Evolutionary conservation across 768 basidiomycete species (phyloP).

Genomic region (Pulveroboletus frians): DNA sequence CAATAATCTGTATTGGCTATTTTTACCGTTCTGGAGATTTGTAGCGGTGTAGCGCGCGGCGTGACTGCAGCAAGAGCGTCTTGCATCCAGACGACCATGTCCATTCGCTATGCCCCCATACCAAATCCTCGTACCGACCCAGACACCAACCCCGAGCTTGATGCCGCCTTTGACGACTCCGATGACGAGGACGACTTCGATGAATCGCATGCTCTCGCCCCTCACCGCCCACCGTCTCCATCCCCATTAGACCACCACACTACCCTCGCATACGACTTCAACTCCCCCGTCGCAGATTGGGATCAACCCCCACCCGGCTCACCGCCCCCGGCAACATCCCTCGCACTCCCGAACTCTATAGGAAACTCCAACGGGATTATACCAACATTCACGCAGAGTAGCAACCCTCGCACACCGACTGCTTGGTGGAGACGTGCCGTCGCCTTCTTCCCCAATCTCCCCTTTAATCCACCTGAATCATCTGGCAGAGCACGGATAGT

Average conservation of each 20-base stretch:
- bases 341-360: conserved; percentile 61
- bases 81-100: conserved; percentile 27
- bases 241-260: conserved; percentile 10
- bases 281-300: conserved; percentile 60
- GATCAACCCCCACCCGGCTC: conserved; percentile 81
- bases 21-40: background rate
- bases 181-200: conserved; percentile 55
- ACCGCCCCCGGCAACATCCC: conserved; percentile 59
- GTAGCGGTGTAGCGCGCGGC: conserved; percentile 11
- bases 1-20: too few relatives aligned
- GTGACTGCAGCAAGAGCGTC: background rate
- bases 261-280: conserved; percentile 67
- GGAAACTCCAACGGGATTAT: conserved; percentile 75
- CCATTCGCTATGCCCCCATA: conserved; percentile 64
- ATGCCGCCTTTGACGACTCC: conserved; percentile 80
- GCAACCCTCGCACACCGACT: conserved; percentile 25
- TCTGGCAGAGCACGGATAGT: conserved; percentile 34
- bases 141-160: conserved; percentile 59
- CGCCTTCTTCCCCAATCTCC: conserved; percentile 50
- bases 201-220: conserved; percentile 49
- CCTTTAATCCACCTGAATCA: conserved; percentile 37
- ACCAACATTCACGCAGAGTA: conserved; percentile 42
- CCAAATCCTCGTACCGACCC: conserved; percentile 51
- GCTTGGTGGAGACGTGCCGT: conserved; percentile 54
- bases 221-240: conserved; percentile 28